phyloP scores from a whole-genome alignment of 2,329 filamentous ascomycete species.

The Botrytis paeoniae region DNA sequence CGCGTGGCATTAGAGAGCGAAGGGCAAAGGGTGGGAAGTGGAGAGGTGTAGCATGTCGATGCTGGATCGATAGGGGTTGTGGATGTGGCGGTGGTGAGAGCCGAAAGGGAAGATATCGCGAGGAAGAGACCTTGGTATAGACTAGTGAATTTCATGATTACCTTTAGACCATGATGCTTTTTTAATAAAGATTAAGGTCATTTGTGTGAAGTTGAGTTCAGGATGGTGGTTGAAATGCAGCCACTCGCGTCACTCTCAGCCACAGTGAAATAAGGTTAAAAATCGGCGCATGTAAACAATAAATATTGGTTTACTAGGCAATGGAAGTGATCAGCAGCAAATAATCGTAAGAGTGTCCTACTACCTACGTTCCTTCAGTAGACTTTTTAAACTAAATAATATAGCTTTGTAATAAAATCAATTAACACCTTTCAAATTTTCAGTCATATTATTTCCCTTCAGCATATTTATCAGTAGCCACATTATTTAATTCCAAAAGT shows the following conservation, averaged over 20 bases:
- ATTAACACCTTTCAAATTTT: no score
- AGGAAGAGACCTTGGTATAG: background rate
- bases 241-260: background rate
- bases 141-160: background rate
- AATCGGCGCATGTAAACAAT: background rate
- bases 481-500: no score
- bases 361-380: no score
- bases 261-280: background rate
- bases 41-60: conserved; percentile 21
- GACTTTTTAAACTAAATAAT: no score
- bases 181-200: no score
- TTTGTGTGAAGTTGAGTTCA: background rate
- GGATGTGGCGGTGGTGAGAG: no score
- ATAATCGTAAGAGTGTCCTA: no score
- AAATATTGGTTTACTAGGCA: background rate
- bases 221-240: background rate
- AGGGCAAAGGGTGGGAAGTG: conserved; percentile 1
- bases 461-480: no score
- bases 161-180: no score
- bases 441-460: no score
- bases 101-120: background rate
- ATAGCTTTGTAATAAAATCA: no score
- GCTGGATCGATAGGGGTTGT: background rate
- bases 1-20: background rate
- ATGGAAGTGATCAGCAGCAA: background rate